These are phyloP conservation scores for Phytophthora agathidicida DNA, from an alignment of 352 stramenopile genomes.

Conservation along the genomic window DNA sequence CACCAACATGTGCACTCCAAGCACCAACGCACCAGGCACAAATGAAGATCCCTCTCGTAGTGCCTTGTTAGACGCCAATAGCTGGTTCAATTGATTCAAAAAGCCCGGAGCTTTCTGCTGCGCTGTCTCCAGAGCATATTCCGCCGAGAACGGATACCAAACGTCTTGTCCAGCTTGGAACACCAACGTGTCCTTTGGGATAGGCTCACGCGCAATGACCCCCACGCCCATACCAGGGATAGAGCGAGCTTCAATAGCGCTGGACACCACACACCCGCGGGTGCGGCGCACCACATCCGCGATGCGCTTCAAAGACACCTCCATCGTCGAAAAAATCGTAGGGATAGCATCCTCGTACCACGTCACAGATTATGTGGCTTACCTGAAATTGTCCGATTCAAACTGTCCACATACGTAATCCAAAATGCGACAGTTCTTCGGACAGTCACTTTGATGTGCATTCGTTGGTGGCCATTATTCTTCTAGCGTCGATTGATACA, in stretches of 20 bases:
- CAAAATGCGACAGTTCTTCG: conserved; percentile 8
- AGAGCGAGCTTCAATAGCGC: conserved; percentile 50
- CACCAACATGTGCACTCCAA: conserved; percentile 73
- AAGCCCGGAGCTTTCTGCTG: conserved; percentile 71
- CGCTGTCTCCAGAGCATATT: conserved; percentile 63
- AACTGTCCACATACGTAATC: conserved; percentile 8
- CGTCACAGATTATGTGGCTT: conserved; percentile 22
- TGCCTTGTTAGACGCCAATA: conserved; percentile 41
- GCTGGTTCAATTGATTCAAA: conserved; percentile 55
- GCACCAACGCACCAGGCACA: conserved; percentile 68
- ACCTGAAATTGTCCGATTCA: conserved; percentile 9
- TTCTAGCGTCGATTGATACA: background rate
- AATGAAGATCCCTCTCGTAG: conserved; percentile 45
- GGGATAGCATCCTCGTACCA: background rate
- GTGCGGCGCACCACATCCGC: conserved; percentile 59
- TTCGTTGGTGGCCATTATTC: conserved; percentile 34
- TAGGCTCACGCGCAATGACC: conserved; percentile 54
- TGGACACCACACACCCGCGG: conserved; percentile 55
- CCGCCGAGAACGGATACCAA: conserved; percentile 83
- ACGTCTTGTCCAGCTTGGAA: conserved; percentile 61
- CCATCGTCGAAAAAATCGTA: conserved; percentile 30
- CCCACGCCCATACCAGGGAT: conserved; percentile 71
- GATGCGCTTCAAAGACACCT: conserved; percentile 50
- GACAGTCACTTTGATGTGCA: conserved; percentile 32
- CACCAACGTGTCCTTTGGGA: conserved; percentile 66